A percentile compares a stretch with the other conserved stretches of the same genome.
These are phyloP conservation scores for Pseudoscleropodium purum DNA, from an alignment of 225 moss, liverwort and hornwort genomes.

Conservation along the genomic window DNA sequence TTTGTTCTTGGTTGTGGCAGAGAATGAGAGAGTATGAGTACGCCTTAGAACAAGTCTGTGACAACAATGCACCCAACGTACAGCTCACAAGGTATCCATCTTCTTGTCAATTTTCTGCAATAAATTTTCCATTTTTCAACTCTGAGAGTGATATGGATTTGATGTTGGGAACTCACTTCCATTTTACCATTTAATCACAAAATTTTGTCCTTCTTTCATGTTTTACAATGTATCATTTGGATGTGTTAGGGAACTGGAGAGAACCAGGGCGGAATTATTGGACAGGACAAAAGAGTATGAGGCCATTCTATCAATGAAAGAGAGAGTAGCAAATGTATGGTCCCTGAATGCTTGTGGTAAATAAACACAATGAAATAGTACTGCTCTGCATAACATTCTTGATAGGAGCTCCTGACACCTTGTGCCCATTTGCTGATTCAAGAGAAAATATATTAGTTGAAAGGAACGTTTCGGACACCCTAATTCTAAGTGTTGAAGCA, in stretches of 20 bases:
- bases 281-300: slow-evolving; percentile 8
- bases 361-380: not conserved
- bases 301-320: not conserved
- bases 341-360: not conserved
- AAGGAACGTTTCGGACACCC: not conserved
- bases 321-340: not conserved
- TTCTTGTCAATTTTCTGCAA: not conserved
- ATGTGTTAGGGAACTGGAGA: slow-evolving; percentile 13
- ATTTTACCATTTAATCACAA: not conserved
- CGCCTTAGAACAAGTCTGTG: not conserved
- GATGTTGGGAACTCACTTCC: not conserved
- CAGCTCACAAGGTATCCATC: not conserved
- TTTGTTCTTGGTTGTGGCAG: not conserved
- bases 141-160: not conserved
- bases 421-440: not conserved
- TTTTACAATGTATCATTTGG: not conserved
- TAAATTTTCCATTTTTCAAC: too few species aligned
- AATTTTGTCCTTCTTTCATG: not conserved
- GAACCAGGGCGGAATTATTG: slow-evolving; percentile 1
- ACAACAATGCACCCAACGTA: not conserved
- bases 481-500: not conserved
- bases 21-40: slow-evolving; percentile 11
- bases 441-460: not conserved
- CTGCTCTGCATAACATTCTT: not conserved
- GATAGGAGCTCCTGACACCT: not conserved